Percentiles rank a stretch among this genome's conserved stretches.
phyloP scores from a whole-genome alignment of 2,329 filamentous ascomycete genomes.

The Hypoxylon sp. region DNA sequence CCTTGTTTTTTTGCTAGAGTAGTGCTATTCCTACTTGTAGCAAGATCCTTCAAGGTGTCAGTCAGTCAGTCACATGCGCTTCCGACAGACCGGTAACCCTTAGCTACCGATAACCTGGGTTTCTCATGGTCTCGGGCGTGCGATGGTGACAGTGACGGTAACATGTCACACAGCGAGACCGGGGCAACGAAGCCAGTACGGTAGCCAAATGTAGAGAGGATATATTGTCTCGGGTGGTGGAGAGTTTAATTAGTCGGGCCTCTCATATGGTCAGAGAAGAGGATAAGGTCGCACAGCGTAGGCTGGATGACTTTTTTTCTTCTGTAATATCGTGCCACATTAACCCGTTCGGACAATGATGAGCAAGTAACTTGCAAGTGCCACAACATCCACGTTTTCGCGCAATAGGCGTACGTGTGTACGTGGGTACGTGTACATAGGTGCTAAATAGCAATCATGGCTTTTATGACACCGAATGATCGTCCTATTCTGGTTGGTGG shows the following conservation, averaged over 20 bases:
- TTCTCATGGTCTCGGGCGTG: constrained; percentile 9
- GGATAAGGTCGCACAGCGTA: constrained; percentile 26
- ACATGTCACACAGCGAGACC: constrained; percentile 17
- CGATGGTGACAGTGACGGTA: constrained; percentile 11
- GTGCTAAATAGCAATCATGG: constrained; percentile 13
- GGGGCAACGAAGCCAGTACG: constrained; percentile 16
- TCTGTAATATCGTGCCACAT: constrained; percentile 27
- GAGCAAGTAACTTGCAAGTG: constrained; percentile 20
- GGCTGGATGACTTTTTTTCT: constrained; percentile 17
- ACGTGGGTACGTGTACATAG: too few species aligned
- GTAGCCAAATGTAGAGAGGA: constrained; percentile 12
- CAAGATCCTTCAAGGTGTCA: too few species aligned
- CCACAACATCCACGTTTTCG: constrained; percentile 24
- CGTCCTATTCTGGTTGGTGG: too few species aligned
- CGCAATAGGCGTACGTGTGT: constrained; percentile 24
- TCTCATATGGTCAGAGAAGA: constrained; percentile 21
- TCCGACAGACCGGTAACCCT: constrained; percentile 18
- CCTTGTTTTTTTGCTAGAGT: too few species aligned
- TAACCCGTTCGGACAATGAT: constrained; percentile 13
- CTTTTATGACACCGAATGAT: constrained; percentile 22
- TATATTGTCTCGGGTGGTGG: constrained; percentile 19
- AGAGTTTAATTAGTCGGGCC: constrained; percentile 21
- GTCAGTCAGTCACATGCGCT: too few species aligned
- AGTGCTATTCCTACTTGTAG: too few species aligned
- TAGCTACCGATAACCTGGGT: constrained; percentile 22